Base-by-base conservation (phyloP, 2,329 filamentous ascomycete genomes). In the Aspergillus luchuensis region DNA sequence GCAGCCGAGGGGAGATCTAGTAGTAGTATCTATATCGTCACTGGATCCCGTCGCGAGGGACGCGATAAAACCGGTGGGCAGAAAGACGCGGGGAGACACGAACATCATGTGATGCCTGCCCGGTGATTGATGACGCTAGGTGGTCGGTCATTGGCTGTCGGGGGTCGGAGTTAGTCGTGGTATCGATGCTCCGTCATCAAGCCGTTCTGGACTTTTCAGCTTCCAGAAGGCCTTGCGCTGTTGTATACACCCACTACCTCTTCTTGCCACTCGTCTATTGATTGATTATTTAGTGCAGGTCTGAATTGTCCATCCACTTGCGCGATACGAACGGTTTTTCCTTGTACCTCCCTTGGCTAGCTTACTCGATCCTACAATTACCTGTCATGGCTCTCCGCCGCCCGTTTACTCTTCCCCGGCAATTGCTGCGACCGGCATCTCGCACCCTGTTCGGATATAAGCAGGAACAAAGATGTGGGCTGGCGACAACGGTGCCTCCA, bases 401-500 rank as follows among this genome's bases (percentile, higher is more conserved):
- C 58, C 72, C 76, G 39, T 71, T 75, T 43, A 59, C 66, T 33
- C 66, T 74, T 55, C 67, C 72, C 53, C 68, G 69, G 60, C 73
- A 71, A 63, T 53, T 74, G 57, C 61, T 72, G 51, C 69, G 71
- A 47, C 66, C 70, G 23, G 59, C 64, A 33, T 57, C 64, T 62
- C 65, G 64, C 56, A 65, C 57, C 43, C 66, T 62, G 25, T 56
- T 73, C 50, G 63, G 62, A 55, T 69, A 60, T 43, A 66, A 61
- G 53, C 56, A 65, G 45, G 60, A 67, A 49, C 73, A 70, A 21
- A 69, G 71, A 63, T 66, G 71, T 50, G 70, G 72, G 5, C 78
- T 81, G 67, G 89, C 89, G 30, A 89, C 87, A 13, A 81, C 84
- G 17, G 87, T 86, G 4, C 90, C 91, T 10, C 91, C 91, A 7